These are phyloP conservation scores for Physcia stellaris DNA, from an alignment of 495 filamentous ascomycete genomes.

Conservation along the genomic window DNA sequence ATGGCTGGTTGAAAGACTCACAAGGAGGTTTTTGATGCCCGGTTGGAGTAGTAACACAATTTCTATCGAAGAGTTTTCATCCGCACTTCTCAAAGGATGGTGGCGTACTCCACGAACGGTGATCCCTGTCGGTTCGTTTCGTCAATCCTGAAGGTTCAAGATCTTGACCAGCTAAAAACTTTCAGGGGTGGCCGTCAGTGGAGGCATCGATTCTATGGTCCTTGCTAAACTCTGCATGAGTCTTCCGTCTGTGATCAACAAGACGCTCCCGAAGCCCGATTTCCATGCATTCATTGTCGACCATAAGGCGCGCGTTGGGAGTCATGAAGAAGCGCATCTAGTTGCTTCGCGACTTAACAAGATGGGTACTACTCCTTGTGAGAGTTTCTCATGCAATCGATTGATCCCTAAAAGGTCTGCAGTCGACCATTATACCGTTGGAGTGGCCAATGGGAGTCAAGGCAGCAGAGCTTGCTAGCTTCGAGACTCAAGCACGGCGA, in stretches of 20 bases:
- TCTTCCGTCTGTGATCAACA: slow-evolving; percentile 30
- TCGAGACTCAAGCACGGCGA: slow-evolving; percentile 67
- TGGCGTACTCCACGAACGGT: no score
- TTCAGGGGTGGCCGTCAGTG: slow-evolving; percentile 73
- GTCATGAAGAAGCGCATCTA: slow-evolving; percentile 47
- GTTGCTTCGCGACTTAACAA: slow-evolving; percentile 40
- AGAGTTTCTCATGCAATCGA: slow-evolving; percentile 8
- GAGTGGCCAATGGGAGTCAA: slow-evolving; percentile 28
- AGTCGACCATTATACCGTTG: slow-evolving; percentile 35
- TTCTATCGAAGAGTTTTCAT: no score
- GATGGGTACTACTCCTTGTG: slow-evolving; percentile 21
- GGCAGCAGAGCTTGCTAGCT: slow-evolving; percentile 37
- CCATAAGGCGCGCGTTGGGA: slow-evolving; percentile 58
- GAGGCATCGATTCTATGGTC: slow-evolving; percentile 94
- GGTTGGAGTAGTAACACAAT: no score
- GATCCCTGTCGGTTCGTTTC: no score
- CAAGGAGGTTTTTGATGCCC: no score
- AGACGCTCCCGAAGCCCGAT: slow-evolving; percentile 5
- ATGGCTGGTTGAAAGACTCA: no score
- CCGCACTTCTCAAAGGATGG: no score
- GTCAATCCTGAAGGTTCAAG: no score
- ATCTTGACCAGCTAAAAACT: slow-evolving; percentile 1
- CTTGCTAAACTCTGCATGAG: slow-evolving; percentile 68
- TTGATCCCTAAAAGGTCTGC: slow-evolving; percentile 27
- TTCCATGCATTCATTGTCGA: slow-evolving; percentile 65